These are phyloP conservation scores for Irpex rosettiformis DNA, from an alignment of 1,284 basidiomycete genomes.

Conservation along the genomic window DNA sequence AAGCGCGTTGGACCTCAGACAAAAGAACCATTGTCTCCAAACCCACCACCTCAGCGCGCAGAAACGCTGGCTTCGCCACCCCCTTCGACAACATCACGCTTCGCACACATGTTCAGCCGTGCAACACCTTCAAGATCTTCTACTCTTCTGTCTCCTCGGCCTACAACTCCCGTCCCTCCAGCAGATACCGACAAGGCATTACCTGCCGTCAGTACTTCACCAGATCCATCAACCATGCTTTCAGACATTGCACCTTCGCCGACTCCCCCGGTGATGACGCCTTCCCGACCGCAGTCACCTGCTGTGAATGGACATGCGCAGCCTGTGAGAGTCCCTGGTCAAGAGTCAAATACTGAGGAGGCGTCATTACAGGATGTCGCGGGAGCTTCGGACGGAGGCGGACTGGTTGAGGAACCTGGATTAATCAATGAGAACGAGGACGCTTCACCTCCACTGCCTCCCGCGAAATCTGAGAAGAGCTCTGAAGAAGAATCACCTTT, in stretches of 20 bases:
- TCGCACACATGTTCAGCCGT: slow-evolving; percentile 13
- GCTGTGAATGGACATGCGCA: slow-evolving; percentile 3
- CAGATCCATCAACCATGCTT: slow-evolving; percentile 8
- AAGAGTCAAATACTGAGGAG: neutral
- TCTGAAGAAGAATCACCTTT: neutral
- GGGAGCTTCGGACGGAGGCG: slow-evolving; percentile 11
- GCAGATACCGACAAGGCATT: slow-evolving; percentile 14
- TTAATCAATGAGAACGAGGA: neutral
- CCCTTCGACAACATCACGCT: slow-evolving; percentile 8
- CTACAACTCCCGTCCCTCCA: neutral
- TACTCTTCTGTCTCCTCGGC: neutral
- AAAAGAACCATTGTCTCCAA: slow-evolving; percentile 17
- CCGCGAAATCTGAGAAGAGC: neutral
- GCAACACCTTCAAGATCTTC: neutral
- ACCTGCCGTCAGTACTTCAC: slow-evolving; percentile 7
- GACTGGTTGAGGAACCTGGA: slow-evolving; percentile 10
- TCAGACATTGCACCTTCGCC: neutral
- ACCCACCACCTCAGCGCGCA: slow-evolving; percentile 11
- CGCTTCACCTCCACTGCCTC: neutral
- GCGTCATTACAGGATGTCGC: neutral
- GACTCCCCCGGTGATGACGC: slow-evolving; percentile 1
- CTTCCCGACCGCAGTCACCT: slow-evolving; percentile 5
- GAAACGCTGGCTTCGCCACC: slow-evolving; percentile 13
- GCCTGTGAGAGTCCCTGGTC: neutral
- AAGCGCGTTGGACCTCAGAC: slow-evolving; percentile 46